Base-by-base conservation (phyloP, 768 basidiomycete genomes). In the Trametes meyenii region DNA sequence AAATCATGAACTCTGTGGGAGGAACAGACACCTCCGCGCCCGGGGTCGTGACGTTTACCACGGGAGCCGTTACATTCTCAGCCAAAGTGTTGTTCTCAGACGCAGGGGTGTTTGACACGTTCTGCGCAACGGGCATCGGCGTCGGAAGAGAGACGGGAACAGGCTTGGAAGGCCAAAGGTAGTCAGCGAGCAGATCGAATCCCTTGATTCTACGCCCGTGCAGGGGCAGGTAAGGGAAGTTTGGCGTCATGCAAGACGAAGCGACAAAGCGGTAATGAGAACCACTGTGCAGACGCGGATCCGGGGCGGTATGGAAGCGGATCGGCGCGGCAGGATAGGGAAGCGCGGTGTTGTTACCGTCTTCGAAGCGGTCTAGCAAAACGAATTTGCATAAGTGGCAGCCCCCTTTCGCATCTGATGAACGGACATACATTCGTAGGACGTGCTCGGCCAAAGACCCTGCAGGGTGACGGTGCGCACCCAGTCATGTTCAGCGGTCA, bases 291-390 rank as follows among this genome's bases (percentile, higher is more conserved):
- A 89, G 77, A 11, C 82, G 78, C 8, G 87, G 80, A 70, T 92
- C 90, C 2, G 90, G 89, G 74, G 88, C 89, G 8, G 90, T 93
- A 60, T 76, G 83, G 77, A 93, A 92, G 21, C 72, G 71, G 48
- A 89, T 80, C 7, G 86, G 83, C 5, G 68, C 66, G 14, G 66
- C 53, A 16, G 85, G 83, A 70, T 81, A 82, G n/a, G 80, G 79
- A 36, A 86, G 76, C 59, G 78, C 50, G 3, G 80, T 79, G 42
- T 73, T 70, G 62, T 86, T 82, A 29, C 69, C 50, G 53, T 72
- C 61, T 42, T 76, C 66, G 69, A 81, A 66, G 35, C 73, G 75
- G 73, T 86, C 84, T 85, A 24, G 13, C 10, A 17, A 19, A 49
- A 17, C 2, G 26, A 1, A 26, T 35, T 39, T 17, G 21, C 17